Evolutionary conservation across 83 land plant genomes (phyloP).

Genomic region (Picea abies): DNA sequence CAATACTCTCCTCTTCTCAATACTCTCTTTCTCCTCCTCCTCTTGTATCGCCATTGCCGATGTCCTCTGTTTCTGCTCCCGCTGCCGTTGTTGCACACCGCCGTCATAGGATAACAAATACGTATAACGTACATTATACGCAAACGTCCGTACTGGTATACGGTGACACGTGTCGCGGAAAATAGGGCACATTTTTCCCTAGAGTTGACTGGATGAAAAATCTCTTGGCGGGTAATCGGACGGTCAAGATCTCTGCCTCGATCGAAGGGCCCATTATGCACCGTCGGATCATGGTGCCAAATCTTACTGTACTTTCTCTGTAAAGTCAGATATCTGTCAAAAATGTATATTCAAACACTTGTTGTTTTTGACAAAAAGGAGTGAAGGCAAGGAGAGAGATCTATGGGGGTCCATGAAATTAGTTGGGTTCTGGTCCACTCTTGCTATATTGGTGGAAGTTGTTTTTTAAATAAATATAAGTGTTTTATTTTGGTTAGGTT

Average conservation of each 20-base stretch:
- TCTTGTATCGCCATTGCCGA: not conserved
- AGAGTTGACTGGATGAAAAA: not conserved
- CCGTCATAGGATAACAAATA: constrained; percentile 2
- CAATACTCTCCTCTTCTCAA: not conserved
- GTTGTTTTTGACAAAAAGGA: too few relatives aligned
- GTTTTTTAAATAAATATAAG: too few relatives aligned
- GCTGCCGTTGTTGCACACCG: not conserved
- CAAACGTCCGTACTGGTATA: not conserved
- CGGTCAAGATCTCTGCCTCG: not conserved
- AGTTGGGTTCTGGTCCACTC: too few relatives aligned
- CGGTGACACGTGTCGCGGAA: too few relatives aligned
- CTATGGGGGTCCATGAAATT: too few relatives aligned
- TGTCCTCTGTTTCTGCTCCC: not conserved
- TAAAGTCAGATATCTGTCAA: not conserved
- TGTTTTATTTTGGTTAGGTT: too few relatives aligned
- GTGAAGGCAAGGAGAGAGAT: too few relatives aligned
- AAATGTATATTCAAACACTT: too few relatives aligned
- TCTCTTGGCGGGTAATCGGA: not conserved
- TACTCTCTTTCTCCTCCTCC: not conserved
- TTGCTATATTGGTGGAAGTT: too few relatives aligned
- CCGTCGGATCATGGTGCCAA: not conserved
- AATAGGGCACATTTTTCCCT: not conserved
- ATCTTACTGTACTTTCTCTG: not conserved
- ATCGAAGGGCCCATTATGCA: not conserved
- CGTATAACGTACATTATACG: not conserved